Conservation (phyloP, 108 stramenopile species). For the Pseudonitzschia multistriata region DNA sequence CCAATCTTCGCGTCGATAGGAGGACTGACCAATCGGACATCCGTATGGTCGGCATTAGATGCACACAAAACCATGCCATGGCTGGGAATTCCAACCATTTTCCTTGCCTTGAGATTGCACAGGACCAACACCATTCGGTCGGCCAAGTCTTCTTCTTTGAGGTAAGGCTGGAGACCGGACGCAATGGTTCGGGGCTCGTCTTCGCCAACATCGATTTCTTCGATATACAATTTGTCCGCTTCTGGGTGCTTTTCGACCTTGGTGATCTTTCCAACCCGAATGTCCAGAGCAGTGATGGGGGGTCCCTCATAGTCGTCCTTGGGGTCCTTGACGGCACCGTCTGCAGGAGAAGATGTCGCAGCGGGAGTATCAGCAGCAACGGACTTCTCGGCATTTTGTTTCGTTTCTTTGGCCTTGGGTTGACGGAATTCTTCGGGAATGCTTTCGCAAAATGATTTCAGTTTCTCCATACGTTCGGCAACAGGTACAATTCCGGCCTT, state of each 20-base stretch:
- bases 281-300: conserved; percentile 85
- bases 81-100: conserved; percentile 91
- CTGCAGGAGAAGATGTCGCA: conserved; percentile 21
- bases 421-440: conserved; percentile 77
- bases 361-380: conserved; percentile 10
- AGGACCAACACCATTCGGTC: conserved; percentile 91
- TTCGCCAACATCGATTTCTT: conserved; percentile 98
- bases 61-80: conserved; percentile 99
- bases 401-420: conserved; percentile 23
- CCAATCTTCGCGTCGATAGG: conserved; percentile 93
- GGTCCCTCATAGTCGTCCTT: conserved; percentile 79
- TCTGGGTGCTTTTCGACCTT: conserved; percentile 95
- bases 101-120: conserved; percentile 96
- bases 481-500: conserved; percentile 59
- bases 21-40: conserved; percentile 88
- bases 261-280: conserved; percentile 86
- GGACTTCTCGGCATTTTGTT: conserved; percentile 17
- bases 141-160: conserved; percentile 81
- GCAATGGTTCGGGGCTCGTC: conserved; percentile 89
- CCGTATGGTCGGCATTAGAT: conserved; percentile 85
- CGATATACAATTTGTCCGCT: conserved; percentile 97
- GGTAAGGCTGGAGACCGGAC: conserved; percentile 90
- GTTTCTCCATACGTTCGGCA: conserved; percentile 57
- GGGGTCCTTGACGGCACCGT: conserved; percentile 47
- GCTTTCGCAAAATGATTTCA: conserved; percentile 67